These are phyloP conservation scores for Astrothelium subdiscretum DNA, from an alignment of 495 filamentous ascomycete species.

Conservation along the genomic window DNA sequence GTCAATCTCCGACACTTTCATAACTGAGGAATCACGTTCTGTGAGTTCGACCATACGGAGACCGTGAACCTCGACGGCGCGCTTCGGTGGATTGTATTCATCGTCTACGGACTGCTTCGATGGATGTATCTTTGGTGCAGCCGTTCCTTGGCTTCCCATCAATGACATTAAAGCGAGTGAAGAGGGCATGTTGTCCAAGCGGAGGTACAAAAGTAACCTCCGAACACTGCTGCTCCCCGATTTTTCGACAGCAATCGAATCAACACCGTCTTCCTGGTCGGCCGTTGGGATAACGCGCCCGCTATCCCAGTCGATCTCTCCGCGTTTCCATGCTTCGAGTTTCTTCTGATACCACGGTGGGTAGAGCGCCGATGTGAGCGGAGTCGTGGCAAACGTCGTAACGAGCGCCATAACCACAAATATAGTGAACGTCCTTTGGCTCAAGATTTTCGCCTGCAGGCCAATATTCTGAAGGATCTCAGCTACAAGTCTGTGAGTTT, in stretches of 20 bases:
- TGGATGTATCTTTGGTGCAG: constrained; percentile 17
- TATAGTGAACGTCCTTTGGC: constrained; percentile 82
- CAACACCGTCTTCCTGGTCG: constrained; percentile 16
- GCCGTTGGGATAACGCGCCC: constrained; percentile 39
- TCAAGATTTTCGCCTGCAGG: constrained; percentile 80
- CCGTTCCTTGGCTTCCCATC: constrained; percentile 39
- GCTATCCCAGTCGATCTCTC: constrained; percentile 85
- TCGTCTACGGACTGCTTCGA: background rate
- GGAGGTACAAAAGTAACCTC: constrained; percentile 55
- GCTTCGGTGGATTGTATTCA: constrained; percentile 21
- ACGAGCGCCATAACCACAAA: constrained; percentile 97
- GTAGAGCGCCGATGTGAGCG: constrained; percentile 65
- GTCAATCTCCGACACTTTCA: constrained; percentile 79
- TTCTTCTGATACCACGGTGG: constrained; percentile 87
- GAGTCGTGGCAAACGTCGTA: constrained; percentile 86
- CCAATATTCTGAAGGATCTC: constrained; percentile 65
- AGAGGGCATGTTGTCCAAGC: constrained; percentile 81
- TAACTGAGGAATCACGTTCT: constrained; percentile 87
- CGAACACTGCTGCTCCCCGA: constrained; percentile 31
- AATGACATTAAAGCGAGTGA: constrained; percentile 76
- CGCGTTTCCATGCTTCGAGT: constrained; percentile 76
- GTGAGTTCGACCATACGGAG: constrained; percentile 79
- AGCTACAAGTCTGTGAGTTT: background rate
- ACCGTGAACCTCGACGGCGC: constrained; percentile 70
- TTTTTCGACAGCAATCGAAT: constrained; percentile 26